phyloP scores from a whole-genome alignment of 495 filamentous ascomycete species.

The Hypomontagnella submonticulosa region DNA sequence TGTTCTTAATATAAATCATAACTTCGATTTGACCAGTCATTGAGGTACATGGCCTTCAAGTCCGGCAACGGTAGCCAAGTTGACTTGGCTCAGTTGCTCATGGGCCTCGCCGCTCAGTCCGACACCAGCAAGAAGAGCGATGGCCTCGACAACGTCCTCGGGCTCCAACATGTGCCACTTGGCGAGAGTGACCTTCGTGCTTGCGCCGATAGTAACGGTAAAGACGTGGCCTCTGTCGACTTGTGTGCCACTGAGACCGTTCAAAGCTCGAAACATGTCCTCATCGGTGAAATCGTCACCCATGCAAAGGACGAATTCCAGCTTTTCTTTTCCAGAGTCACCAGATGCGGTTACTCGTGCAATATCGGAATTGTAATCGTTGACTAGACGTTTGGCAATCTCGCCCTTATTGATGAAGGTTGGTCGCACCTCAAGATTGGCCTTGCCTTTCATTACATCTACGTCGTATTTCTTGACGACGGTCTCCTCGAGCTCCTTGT shows the following conservation, averaged over 20 bases:
- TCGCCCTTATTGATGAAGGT: constrained; percentile 96
- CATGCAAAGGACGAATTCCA: constrained; percentile 86
- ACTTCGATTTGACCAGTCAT: constrained; percentile 34
- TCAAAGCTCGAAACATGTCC: constrained; percentile 80
- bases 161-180: constrained; percentile 89
- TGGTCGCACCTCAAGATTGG: constrained; percentile 96
- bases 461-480: constrained; percentile 84
- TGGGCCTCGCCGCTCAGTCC: constrained; percentile 57
- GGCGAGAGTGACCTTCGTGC: constrained; percentile 85
- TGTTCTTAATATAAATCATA: constrained; percentile 25
- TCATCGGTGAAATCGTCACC: constrained; percentile 98
- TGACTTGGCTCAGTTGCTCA: constrained; percentile 58
- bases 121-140: constrained; percentile 73
- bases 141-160: constrained; percentile 81
- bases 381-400: constrained; percentile 82
- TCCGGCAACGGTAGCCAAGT: constrained; percentile 56
- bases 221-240: constrained; percentile 72
- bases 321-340: constrained; percentile 46
- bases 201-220: constrained; percentile 87
- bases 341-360: constrained; percentile 29
- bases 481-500: constrained; percentile 76
- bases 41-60: constrained; percentile 57
- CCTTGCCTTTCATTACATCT: constrained; percentile 95
- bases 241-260: constrained; percentile 63
- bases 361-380: constrained; percentile 65